Percentiles rank a stretch among this genome's conserved stretches.
Conservation (phyloP, 805 yeast genomes). For the Metschnikowia peoriensis region DNA sequence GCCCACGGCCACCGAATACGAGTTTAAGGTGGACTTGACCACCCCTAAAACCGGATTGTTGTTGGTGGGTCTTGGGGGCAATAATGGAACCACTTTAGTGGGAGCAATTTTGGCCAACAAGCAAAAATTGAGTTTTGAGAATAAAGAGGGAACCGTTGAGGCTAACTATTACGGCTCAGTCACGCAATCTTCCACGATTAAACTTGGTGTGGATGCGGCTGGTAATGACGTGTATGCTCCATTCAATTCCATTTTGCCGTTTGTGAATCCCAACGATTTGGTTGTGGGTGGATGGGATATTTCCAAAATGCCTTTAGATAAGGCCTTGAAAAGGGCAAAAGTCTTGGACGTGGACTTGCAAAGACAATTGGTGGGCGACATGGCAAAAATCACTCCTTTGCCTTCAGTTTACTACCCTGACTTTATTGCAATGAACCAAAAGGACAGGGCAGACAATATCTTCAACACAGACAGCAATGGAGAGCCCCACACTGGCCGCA, state of each 20-base stretch:
- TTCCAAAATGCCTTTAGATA: slow-evolving; percentile 62
- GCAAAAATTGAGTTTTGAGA: slow-evolving; percentile 71
- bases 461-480: slow-evolving; percentile 56
- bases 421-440: slow-evolving; percentile 93
- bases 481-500: slow-evolving; percentile 52
- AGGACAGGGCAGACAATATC: slow-evolving; percentile 86
- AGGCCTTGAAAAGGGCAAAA: slow-evolving; percentile 80
- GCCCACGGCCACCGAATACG: slow-evolving; percentile 70
- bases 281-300: slow-evolving; percentile 96
- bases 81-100: slow-evolving; percentile 89
- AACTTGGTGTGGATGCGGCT: slow-evolving; percentile 75
- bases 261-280: slow-evolving; percentile 87
- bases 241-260: slow-evolving; percentile 83
- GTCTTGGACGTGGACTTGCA: slow-evolving; percentile 87
- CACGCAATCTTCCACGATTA: slow-evolving; percentile 87
- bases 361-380: slow-evolving; percentile 62
- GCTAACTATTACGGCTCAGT: slow-evolving; percentile 93
- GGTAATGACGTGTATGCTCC: slow-evolving; percentile 93
- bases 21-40: slow-evolving; percentile 79
- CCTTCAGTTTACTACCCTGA: slow-evolving; percentile 93
- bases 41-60: slow-evolving; percentile 85
- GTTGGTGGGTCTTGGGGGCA: slow-evolving; percentile 95
- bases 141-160: slow-evolving; percentile 70
- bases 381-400: slow-evolving; percentile 66
- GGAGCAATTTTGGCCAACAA: slow-evolving; percentile 86